These are phyloP conservation scores for Scleroderma bovista DNA, from an alignment of 768 basidiomycete genomes.

Conservation along the genomic window DNA sequence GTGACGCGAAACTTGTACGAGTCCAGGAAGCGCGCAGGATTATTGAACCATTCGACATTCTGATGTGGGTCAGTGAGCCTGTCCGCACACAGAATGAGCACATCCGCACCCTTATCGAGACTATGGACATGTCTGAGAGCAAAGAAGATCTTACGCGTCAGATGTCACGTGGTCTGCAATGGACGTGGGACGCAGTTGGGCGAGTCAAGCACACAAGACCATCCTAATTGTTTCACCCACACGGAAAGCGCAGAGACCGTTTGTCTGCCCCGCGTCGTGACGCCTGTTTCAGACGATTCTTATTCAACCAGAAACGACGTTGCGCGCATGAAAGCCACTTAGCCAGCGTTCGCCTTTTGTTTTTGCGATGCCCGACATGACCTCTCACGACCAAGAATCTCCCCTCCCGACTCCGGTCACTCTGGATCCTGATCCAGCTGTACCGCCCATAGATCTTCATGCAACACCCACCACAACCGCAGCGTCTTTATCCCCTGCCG, in stretches of 20 bases:
- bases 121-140: constrained; percentile 49
- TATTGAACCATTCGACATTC: constrained; percentile 90
- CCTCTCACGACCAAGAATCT: constrained; percentile 17
- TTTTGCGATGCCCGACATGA: constrained; percentile 18
- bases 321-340: constrained; percentile 16
- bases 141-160: neutral
- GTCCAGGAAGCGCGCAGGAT: constrained; percentile 88
- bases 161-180: constrained; percentile 5
- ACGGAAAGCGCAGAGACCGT: too few relatives aligned
- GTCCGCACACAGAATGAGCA: neutral
- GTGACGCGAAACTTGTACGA: constrained; percentile 91
- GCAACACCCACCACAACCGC: constrained; percentile 10
- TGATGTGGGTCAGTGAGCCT: constrained; percentile 20
- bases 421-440: constrained; percentile 16
- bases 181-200: neutral
- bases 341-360: constrained; percentile 6
- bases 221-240: constrained; percentile 2
- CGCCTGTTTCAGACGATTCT: neutral
- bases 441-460: constrained; percentile 21
- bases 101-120: constrained; percentile 56
- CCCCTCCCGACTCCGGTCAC: constrained; percentile 12
- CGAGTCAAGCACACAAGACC: neutral
- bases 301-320: neutral
- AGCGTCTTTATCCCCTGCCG: constrained; percentile 12
- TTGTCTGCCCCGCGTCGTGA: too few relatives aligned